These are phyloP conservation scores for Phytophthora hibernalis DNA, from an alignment of 352 stramenopile genomes.

Conservation along the genomic window DNA sequence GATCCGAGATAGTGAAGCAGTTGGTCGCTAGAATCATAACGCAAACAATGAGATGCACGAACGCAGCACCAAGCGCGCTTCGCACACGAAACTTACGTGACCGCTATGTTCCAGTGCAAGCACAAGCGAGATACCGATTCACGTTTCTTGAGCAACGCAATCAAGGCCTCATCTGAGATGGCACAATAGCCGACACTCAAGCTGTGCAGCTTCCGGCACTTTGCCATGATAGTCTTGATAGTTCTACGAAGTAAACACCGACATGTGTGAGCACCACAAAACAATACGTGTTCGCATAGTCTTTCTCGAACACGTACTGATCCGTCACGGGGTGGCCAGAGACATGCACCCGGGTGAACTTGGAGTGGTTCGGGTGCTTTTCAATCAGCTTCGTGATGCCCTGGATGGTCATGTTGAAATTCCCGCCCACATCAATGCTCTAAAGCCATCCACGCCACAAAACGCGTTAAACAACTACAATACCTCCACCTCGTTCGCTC, in stretches of 20 bases:
- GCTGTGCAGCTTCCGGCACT: conserved; percentile 90
- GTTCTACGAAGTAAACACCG: conserved; percentile 50
- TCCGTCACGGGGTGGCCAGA: conserved; percentile 86
- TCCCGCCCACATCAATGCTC: conserved; percentile 86
- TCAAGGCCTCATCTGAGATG: conserved; percentile 87
- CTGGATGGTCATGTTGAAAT: conserved; percentile 91
- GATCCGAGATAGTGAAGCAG: conserved; percentile 79
- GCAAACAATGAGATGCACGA: conserved; percentile 1
- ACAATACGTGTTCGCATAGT: neutral
- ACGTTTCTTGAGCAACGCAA: conserved; percentile 84
- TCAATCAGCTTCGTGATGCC: conserved; percentile 91
- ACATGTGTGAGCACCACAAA: neutral
- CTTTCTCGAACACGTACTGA: conserved; percentile 50
- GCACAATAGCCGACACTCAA: conserved; percentile 87
- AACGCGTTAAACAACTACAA: neutral
- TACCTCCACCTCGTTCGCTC: neutral
- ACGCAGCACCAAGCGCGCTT: neutral
- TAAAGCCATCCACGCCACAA: conserved; percentile 27
- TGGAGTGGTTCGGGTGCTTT: conserved; percentile 90
- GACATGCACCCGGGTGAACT: conserved; percentile 88
- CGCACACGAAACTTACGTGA: conserved; percentile 68
- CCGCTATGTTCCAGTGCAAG: conserved; percentile 88
- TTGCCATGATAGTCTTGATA: conserved; percentile 87
- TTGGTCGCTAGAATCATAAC: conserved; percentile 63
- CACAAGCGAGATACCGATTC: conserved; percentile 79